phyloP scores from a whole-genome alignment of 345 rosid species.

The Linum lewisii region DNA sequence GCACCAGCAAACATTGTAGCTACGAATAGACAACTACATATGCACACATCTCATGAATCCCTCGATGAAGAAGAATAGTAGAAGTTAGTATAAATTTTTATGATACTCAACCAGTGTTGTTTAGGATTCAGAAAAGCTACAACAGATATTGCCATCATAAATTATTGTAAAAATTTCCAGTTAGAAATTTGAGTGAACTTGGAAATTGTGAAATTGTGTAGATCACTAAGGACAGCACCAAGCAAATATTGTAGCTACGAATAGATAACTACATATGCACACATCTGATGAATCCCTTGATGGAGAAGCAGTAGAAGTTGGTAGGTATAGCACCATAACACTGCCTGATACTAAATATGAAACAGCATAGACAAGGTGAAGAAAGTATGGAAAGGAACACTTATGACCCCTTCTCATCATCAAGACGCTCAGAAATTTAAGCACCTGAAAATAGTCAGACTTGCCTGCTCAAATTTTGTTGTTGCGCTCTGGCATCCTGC shows the following conservation, averaged over 20 bases:
- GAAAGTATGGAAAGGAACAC: neutral
- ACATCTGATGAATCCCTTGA: neutral
- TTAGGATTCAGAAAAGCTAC: too few relatives aligned
- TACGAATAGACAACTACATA: too few relatives aligned
- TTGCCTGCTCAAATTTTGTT: conserved; percentile 65
- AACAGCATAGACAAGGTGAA: neutral
- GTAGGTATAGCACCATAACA: neutral
- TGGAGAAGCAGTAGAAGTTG: neutral
- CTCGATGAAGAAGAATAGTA: too few relatives aligned
- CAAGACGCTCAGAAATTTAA: neutral
- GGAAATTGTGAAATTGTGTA: too few relatives aligned
- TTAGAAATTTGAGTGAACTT: too few relatives aligned
- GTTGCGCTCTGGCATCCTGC: conserved; percentile 23
- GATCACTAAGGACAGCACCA: too few relatives aligned
- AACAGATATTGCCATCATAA: too few relatives aligned
- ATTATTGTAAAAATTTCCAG: too few relatives aligned
- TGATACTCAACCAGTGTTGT: too few relatives aligned
- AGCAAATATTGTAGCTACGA: too few relatives aligned
- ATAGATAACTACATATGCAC: neutral
- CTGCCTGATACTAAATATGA: neutral
- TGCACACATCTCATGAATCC: too few relatives aligned
- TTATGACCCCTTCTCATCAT: neutral
- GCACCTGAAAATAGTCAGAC: neutral
- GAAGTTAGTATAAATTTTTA: conserved; percentile 3
- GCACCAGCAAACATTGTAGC: too few relatives aligned